phyloP scores from a whole-genome alignment of 2,329 filamentous ascomycete species.

The Aspergillaceae sp. region DNA sequence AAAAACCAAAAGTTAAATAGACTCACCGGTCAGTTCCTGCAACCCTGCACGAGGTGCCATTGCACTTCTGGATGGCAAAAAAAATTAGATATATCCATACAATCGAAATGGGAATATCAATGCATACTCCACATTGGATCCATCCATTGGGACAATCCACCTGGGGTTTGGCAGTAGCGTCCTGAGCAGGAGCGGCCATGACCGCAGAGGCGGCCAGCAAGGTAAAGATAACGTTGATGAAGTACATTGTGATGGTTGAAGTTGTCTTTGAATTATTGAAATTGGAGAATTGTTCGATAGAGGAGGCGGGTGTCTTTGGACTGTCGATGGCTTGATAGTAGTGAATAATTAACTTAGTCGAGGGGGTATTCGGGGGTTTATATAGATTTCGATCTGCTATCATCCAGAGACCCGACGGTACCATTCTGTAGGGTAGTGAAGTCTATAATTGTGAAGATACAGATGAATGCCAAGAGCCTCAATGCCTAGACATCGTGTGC shows the following conservation, averaged over 20 bases:
- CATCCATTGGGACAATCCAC: background rate
- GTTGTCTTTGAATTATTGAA: no score
- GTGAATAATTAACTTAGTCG: no score
- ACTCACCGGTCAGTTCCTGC: background rate
- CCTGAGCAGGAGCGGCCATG: background rate
- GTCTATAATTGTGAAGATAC: no score
- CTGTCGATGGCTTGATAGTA: background rate
- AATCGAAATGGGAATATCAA: background rate
- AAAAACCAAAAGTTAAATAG: background rate
- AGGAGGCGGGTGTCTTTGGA: background rate
- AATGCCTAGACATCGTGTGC: no score
- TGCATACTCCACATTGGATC: background rate
- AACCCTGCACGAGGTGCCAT: background rate
- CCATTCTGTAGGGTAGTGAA: no score
- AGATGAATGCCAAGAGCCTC: no score
- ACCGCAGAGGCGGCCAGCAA: background rate
- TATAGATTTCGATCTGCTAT: no score
- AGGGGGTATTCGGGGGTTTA: no score
- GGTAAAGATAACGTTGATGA: background rate
- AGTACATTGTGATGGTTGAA: background rate
- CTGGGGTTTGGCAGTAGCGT: background rate
- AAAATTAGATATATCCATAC: background rate
- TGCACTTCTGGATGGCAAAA: background rate
- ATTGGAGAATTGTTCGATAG: no score
- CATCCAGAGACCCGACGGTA: no score